A percentile compares a stretch with the other conserved stretches of the same genome.
Evolutionary conservation across 257 asterid species (phyloP).

Genomic region (Plantago ovata): DNA sequence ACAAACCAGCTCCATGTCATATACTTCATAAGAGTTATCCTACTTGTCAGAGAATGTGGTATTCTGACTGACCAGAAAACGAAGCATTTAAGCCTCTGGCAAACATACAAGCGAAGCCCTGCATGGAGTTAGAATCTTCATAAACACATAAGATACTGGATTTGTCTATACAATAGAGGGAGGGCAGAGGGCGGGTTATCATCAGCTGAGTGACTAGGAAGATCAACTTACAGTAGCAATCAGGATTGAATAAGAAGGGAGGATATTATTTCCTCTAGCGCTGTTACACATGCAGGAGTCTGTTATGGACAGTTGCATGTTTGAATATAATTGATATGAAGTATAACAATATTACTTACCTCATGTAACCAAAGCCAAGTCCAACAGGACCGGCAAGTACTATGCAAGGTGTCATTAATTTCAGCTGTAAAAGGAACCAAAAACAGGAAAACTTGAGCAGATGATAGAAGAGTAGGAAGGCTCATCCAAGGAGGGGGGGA

Average conservation of each 20-base stretch:
- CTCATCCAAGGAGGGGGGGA: no score
- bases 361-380: constrained; percentile 46
- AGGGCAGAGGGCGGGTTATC: not conserved
- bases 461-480: constrained; percentile 1
- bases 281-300: constrained; percentile 19
- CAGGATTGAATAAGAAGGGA: constrained; percentile 38
- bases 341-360: constrained; percentile 27
- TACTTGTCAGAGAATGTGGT: not conserved
- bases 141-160: constrained; percentile 3
- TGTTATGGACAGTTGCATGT: constrained; percentile 1
- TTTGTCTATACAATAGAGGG: constrained; percentile 10
- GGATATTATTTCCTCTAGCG: constrained; percentile 38
- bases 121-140: constrained; percentile 20
- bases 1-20: constrained; percentile 15
- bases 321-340: not conserved
- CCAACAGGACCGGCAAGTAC: constrained; percentile 49
- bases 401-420: constrained; percentile 40
- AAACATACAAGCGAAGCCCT: constrained; percentile 34
- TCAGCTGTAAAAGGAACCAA: constrained; percentile 27
- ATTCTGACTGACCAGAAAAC: constrained; percentile 20
- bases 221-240: constrained; percentile 36
- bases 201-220: constrained; percentile 2
- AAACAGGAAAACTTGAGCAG: constrained; percentile 6
- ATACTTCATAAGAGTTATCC: not conserved
- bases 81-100: constrained; percentile 23